A percentile compares a stretch with the other conserved stretches of the same genome.
Evolutionary conservation across 2,329 filamentous ascomycete genomes (phyloP).

Genomic region (Alternaria postmessia): DNA sequence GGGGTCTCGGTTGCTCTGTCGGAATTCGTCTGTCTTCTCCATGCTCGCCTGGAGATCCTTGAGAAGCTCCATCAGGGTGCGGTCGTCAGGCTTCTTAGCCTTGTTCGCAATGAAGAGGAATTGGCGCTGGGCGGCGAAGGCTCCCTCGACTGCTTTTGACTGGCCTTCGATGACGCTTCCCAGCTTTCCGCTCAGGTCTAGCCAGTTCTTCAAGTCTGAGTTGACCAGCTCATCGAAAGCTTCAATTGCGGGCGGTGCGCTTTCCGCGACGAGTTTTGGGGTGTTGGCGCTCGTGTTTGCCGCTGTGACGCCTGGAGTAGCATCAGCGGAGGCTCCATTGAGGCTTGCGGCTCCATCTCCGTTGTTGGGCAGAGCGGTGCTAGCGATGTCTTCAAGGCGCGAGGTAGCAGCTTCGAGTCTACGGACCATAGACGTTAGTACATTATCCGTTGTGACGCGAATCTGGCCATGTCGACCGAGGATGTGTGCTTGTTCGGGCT

Average conservation of each 20-base stretch:
- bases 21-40: constrained; percentile 78
- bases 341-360: constrained; percentile 22
- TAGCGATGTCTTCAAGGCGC: constrained; percentile 93
- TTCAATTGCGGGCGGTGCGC: constrained; percentile 71
- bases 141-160: constrained; percentile 65
- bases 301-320: constrained; percentile 43
- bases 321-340: constrained; percentile 41
- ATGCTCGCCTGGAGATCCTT: constrained; percentile 87
- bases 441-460: constrained; percentile 41
- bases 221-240: constrained; percentile 85
- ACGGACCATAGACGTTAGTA: constrained; percentile 59
- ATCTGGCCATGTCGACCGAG: constrained; percentile 26
- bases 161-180: constrained; percentile 83
- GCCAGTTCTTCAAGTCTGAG: constrained; percentile 77
- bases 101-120: constrained; percentile 89
- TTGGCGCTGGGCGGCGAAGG: constrained; percentile 85
- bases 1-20: constrained; percentile 80
- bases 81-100: constrained; percentile 86
- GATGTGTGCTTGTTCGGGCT: constrained; percentile 20
- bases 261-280: constrained; percentile 49
- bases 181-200: constrained; percentile 77
- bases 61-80: constrained; percentile 77
- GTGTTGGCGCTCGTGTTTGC: constrained; percentile 43
- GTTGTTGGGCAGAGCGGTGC: constrained; percentile 63
- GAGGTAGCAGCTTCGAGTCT: constrained; percentile 98